Evolutionary conservation across 139 green algal species (phyloP), one percentile per base, ranked within the genome.

Genomic region (Closterium sp.): DNA sequence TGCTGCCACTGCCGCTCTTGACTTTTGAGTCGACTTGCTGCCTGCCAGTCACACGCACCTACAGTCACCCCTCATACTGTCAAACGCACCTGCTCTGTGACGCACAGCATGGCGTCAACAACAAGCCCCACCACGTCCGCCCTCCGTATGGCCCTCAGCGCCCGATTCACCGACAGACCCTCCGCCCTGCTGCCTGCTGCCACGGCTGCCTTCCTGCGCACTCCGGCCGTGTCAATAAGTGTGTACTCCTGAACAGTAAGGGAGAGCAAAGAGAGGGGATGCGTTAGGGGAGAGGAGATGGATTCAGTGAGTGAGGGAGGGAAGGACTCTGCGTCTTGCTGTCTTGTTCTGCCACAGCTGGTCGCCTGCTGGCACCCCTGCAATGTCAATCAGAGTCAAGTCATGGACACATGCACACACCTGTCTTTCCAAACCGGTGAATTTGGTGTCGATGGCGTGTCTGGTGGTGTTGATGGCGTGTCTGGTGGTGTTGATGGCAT

Each of bases 401-500:
- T n/a, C n/a, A 88, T 27, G 6, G 27, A 88, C 86, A 88, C 7
- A 88, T 10, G 3, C 28, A n/a, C 91, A 29, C 62, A 94, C 90
- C 91, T 93, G 34, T 11, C 93, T 87, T 31, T 96, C 91, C 19
- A 28, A 24, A 9, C 86, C 86, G 10, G 30, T 96, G 6, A 99
- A 86, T 0, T 96, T 92, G 1, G 96, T 97, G 94, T 99, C 98
- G 22, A 99, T 97, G 0, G 98, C 98, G 88, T 99, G n/a, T n/a
- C n/a, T n/a, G n/a, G n/a, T n/a, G n/a, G n/a, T n/a, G n/a, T 99
- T 98, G 22, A 99, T 97, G 0, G 98, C 98, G 89, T 99, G 98
- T 1, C 98, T 95, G 0, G 98, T 99, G 1, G 98, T 99, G 92
- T 99, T 98, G 22, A 99, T 97, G 0, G 98, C 98, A 89, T 99